A percentile compares a stretch with the other conserved stretches of the same genome.
phyloP scores from a whole-genome alignment of 768 basidiomycete species.

The Sporobolomyces pararoseus region DNA sequence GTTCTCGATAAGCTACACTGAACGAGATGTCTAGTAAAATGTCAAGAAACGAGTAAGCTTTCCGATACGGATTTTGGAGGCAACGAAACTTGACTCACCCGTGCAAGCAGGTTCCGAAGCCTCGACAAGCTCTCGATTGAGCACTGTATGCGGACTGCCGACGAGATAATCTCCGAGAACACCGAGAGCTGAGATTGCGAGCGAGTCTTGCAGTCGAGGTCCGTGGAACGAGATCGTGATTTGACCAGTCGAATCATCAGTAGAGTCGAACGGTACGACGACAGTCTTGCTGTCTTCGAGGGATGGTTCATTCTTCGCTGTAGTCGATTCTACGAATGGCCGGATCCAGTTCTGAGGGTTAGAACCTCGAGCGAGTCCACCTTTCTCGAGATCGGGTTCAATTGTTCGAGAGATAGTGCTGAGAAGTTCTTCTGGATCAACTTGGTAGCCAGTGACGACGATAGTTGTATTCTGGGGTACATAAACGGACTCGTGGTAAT shows the following conservation, averaged over 20 bases:
- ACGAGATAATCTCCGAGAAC: constrained; percentile 81
- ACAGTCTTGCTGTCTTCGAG: constrained; percentile 59
- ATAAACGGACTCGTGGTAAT: constrained; percentile 84
- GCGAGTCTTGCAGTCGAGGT: constrained; percentile 59
- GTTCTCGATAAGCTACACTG: constrained; percentile 65
- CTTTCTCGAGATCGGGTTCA: constrained; percentile 73
- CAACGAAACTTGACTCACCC: constrained; percentile 3
- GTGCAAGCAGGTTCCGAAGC: constrained; percentile 74
- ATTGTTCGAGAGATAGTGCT: constrained; percentile 66
- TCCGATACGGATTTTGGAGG: not conserved
- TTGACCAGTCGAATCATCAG: constrained; percentile 71
- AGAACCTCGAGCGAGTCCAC: constrained; percentile 64
- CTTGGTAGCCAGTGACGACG: constrained; percentile 75
- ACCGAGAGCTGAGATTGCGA: constrained; percentile 72
- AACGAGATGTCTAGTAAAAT: constrained; percentile 61
- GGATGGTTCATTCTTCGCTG: constrained; percentile 55
- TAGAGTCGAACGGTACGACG: constrained; percentile 85
- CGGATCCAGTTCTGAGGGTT: constrained; percentile 79
- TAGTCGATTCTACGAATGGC: constrained; percentile 83
- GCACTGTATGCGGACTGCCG: constrained; percentile 53
- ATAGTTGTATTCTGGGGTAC: constrained; percentile 88
- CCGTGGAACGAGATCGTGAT: constrained; percentile 71
- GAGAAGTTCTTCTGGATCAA: constrained; percentile 67
- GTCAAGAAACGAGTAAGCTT: not conserved
- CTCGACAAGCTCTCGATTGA: constrained; percentile 81